Evolutionary conservation across 2,329 filamentous ascomycete genomes (phyloP).

Genomic region (Coniella lustricola): DNA sequence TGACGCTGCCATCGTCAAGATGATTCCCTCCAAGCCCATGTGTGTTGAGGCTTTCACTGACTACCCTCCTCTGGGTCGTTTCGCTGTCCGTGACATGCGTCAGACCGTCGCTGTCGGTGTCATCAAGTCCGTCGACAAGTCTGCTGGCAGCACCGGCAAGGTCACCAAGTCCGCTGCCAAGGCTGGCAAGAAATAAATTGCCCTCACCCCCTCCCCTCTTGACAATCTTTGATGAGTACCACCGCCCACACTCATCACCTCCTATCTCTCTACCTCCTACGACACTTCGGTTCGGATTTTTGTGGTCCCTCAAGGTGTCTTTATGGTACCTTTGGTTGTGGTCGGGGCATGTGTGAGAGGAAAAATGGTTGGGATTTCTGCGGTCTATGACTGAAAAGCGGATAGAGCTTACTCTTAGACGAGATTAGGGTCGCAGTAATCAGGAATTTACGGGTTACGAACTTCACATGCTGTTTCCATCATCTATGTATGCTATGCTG

Average conservation of each 20-base stretch:
- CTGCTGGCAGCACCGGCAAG: slow-evolving; percentile 51
- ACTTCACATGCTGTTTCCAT: not conserved
- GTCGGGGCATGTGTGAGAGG: slow-evolving; percentile 25
- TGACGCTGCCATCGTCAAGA: slow-evolving; percentile 99
- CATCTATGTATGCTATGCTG: too few species aligned
- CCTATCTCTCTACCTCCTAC: slow-evolving; percentile 8
- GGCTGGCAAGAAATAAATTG: slow-evolving; percentile 65
- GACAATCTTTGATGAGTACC: slow-evolving; percentile 11
- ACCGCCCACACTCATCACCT: slow-evolving; percentile 12
- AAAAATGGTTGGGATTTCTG: slow-evolving; percentile 26
- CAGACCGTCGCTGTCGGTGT: slow-evolving; percentile 89
- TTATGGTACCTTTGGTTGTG: slow-evolving; percentile 24
- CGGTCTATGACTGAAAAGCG: slow-evolving; percentile 22
- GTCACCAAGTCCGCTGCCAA: slow-evolving; percentile 67
- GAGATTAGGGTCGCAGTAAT: slow-evolving; percentile 21
- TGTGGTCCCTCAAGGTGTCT: slow-evolving; percentile 16
- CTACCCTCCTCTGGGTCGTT: slow-evolving; percentile 98
- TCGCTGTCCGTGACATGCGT: slow-evolving; percentile 99
- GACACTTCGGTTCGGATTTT: slow-evolving; percentile 20
- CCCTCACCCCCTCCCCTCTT: slow-evolving; percentile 12
- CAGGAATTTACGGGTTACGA: slow-evolving; percentile 14
- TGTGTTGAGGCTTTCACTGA: slow-evolving; percentile 99
- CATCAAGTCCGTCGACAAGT: slow-evolving; percentile 80
- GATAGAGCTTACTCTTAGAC: slow-evolving; percentile 28
- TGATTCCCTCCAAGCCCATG: slow-evolving; percentile 99